Conservation (phyloP, 1,139 yeast species). For the Yamadazyma friedrichii region DNA sequence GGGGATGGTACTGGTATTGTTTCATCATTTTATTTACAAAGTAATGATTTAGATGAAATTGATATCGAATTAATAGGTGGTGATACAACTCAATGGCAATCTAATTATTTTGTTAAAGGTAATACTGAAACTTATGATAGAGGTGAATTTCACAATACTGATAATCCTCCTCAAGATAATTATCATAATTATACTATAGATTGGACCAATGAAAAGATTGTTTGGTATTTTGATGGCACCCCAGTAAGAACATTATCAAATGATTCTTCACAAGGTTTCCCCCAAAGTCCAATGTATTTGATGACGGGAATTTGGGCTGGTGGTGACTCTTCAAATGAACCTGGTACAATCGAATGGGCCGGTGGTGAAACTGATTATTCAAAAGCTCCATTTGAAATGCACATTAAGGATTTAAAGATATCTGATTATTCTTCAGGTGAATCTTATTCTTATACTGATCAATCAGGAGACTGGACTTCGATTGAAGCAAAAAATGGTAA, state of each 20-base stretch:
- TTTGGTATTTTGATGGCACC: conserved; percentile 46
- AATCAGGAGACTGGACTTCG: conserved; percentile 62
- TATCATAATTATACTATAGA: conserved; percentile 34
- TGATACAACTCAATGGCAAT: conserved; percentile 65
- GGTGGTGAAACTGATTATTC: conserved; percentile 41
- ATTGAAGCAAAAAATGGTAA: conserved; percentile 63
- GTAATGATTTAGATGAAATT: conserved; percentile 79
- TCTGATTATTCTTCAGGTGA: conserved; percentile 37
- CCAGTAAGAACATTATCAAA: conserved; percentile 41
- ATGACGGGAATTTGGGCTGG: conserved; percentile 46
- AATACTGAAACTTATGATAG: conserved; percentile 67
- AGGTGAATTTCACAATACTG: conserved; percentile 58
- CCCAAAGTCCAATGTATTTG: conserved; percentile 50
- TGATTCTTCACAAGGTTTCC: conserved; percentile 42
- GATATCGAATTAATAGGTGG: conserved; percentile 81
- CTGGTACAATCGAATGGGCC: conserved; percentile 51
- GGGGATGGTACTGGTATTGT: conserved; percentile 73
- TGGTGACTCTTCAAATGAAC: conserved; percentile 44
- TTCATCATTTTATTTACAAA: conserved; percentile 72
- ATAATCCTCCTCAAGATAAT: conserved; percentile 35
- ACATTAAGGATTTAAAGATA: conserved; percentile 26
- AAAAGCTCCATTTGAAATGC: conserved; percentile 36
- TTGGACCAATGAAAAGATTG: conserved; percentile 31
- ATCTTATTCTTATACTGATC: conserved; percentile 45
- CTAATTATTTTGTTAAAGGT: conserved; percentile 79